Percentiles rank a stretch among this genome's conserved stretches.
Evolutionary conservation across 495 filamentous ascomycete genomes (phyloP).

Genomic region (Penicillium tannophilum): DNA sequence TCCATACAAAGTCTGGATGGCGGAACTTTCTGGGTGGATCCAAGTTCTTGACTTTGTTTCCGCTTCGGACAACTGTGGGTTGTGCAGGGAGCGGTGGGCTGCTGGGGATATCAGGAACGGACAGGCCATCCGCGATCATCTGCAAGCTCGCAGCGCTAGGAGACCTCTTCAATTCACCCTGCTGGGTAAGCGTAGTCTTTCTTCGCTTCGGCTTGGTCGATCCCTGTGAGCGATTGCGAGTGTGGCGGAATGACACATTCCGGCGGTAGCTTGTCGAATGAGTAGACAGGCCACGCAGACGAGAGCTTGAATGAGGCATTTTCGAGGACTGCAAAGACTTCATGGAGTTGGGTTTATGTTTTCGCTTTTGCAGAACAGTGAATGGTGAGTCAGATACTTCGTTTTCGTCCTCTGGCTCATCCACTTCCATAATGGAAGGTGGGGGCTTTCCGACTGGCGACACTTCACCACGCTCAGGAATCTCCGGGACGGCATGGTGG

Average conservation of each 20-base stretch:
- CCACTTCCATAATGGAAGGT: constrained; percentile 30
- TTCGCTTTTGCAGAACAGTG: constrained; percentile 38
- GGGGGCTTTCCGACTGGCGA: constrained; percentile 23
- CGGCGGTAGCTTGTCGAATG: constrained; percentile 69
- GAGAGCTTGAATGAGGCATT: constrained; percentile 55
- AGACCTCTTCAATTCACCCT: constrained; percentile 24
- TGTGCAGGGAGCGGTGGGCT: constrained; percentile 47
- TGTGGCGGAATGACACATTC: constrained; percentile 77
- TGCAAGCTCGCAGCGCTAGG: constrained; percentile 35
- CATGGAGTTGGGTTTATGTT: constrained; percentile 38
- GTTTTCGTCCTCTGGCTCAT: constrained; percentile 17
- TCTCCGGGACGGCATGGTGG: constrained; percentile 47
- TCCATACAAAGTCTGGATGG: constrained; percentile 53
- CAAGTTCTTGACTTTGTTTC: constrained; percentile 28
- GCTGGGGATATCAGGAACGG: constrained; percentile 24
- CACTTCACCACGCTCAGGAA: constrained; percentile 5
- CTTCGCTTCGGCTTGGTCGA: constrained; percentile 33
- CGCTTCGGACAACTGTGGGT: constrained; percentile 40
- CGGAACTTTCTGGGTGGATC: constrained; percentile 41
- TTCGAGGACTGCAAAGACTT: constrained; percentile 43
- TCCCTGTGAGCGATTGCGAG: constrained; percentile 47
- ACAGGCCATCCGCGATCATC: constrained; percentile 21
- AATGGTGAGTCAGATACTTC: constrained; percentile 29
- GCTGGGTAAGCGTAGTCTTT: constrained; percentile 18
- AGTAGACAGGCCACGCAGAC: constrained; percentile 55